Evolutionary conservation across 805 yeast genomes (phyloP).

Genomic region (Lipomyces orientalis): DNA sequence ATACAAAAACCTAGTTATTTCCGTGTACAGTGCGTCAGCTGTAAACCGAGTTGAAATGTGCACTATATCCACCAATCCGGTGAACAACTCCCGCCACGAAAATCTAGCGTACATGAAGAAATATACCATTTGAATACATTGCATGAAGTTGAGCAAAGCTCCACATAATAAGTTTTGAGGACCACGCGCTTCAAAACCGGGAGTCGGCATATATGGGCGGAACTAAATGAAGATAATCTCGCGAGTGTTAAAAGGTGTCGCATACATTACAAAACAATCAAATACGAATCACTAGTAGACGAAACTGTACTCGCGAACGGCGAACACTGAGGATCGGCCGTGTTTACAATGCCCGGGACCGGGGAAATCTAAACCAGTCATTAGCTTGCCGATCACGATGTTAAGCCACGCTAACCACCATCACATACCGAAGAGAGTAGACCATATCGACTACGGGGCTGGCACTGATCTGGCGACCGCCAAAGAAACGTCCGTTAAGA

Average conservation of each 20-base stretch:
- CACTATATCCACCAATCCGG: neutral
- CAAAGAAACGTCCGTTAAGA: slow-evolving; percentile 47
- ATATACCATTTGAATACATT: neutral
- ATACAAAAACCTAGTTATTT: neutral
- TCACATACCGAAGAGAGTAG: slow-evolving; percentile 41
- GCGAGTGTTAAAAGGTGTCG: neutral
- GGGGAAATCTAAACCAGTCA: slow-evolving; percentile 35
- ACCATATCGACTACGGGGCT: slow-evolving; percentile 43
- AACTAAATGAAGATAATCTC: neutral
- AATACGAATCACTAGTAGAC: neutral
- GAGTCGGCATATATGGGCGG: neutral
- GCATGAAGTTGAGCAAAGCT: neutral
- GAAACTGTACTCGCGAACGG: neutral
- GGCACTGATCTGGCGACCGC: slow-evolving; percentile 45
- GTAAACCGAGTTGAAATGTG: neutral
- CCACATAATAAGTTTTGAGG: neutral
- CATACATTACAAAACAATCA: neutral
- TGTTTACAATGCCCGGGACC: slow-evolving; percentile 29
- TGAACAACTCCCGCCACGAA: neutral
- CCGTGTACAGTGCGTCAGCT: neutral
- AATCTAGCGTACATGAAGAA: neutral
- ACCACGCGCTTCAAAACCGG: neutral
- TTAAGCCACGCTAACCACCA: neutral
- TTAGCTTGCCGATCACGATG: neutral
- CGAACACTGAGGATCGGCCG: neutral